Conservation (phyloP, 2,329 filamentous ascomycete species). For the Lecanicillium sp. region DNA sequence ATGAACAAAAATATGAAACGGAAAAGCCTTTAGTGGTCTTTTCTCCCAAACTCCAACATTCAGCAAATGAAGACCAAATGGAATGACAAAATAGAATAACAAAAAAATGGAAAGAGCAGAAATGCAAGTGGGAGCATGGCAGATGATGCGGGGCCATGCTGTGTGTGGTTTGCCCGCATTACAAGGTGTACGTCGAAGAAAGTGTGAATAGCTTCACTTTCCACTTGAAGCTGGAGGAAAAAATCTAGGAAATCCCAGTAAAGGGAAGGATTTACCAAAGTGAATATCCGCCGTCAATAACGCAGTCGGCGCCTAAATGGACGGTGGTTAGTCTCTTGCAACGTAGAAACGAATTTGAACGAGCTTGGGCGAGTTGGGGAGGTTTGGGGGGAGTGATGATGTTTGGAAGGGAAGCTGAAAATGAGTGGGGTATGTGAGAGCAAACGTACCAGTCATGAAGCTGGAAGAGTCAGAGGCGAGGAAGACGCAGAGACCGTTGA, state of each 20-base stretch:
- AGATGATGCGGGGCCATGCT: neutral
- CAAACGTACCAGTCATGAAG: constrained; percentile 63
- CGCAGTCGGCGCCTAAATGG: constrained; percentile 32
- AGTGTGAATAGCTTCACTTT: neutral
- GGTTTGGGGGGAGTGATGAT: neutral
- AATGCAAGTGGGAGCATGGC: constrained; percentile 6
- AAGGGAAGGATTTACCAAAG: constrained; percentile 44
- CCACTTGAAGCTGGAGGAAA: too few relatives aligned
- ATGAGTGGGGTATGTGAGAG: constrained; percentile 20
- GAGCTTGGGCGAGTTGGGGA: neutral
- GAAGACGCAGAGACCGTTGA: constrained; percentile 73
- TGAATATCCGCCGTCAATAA: constrained; percentile 66
- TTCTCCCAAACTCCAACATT: constrained; percentile 10
- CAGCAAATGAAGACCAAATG: constrained; percentile 1
- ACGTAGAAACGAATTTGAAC: constrained; percentile 36
- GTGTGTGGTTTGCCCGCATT: neutral
- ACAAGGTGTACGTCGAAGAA: neutral
- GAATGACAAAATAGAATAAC: neutral
- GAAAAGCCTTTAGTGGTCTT: neutral
- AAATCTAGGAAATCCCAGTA: neutral
- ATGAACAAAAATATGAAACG: neutral
- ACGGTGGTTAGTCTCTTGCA: neutral
- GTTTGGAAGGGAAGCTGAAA: neutral
- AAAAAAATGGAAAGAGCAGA: constrained; percentile 4
- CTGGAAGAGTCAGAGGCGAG: constrained; percentile 64